Base-by-base conservation (phyloP, 176 grass and related monocot species). In the Bromus sterilis region DNA sequence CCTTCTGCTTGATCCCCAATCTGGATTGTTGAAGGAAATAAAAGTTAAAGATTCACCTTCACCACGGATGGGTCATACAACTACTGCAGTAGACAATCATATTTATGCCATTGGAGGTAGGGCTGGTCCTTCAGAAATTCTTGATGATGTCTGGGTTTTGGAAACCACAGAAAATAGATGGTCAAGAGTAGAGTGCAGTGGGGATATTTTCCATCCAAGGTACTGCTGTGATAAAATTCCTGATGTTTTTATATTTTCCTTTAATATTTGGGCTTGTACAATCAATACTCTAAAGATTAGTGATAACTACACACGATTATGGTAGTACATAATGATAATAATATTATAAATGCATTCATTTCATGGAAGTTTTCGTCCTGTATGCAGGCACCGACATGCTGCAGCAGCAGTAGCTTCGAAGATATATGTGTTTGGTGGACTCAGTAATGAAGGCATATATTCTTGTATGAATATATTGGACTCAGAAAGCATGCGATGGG, bases 31-130 rank as follows among this genome's bases (percentile, higher is more conserved):
- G 80, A 83, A 56, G 41, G 88, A 90, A 93, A 78, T 93, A 80
- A 75, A 84, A 40, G 62, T 71, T 75, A 75, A 78, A 21, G 78
- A 36, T 20, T 59, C 86, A 63, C 95, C 95, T 83, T 87, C 90
- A 62, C 83, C 90, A 70, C 66, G 95, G 57, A 85, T 98, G 95
- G 95, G 95, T 13, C 95, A 98, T 90, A 90, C 95, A 34, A 57
- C 81, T 73, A 81, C 86, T 74, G 53, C 78, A 76, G 84, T 93
- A 24, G 84, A 59, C 82, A 70, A 82, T 49, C 36, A 80, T 83
- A 74, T 94, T 82, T 98, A 93, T 87, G 74, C 91, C 81, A 83
- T 98, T 81, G 95, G 95, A 87, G 95, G 95, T 64, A 94, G 95
- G 82, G 75, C 77, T 78, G 92, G 92, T 71, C 95, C 95, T 44